These are phyloP conservation scores for Fusarium piperis DNA, from an alignment of 2,329 filamentous ascomycete species.

Conservation along the genomic window DNA sequence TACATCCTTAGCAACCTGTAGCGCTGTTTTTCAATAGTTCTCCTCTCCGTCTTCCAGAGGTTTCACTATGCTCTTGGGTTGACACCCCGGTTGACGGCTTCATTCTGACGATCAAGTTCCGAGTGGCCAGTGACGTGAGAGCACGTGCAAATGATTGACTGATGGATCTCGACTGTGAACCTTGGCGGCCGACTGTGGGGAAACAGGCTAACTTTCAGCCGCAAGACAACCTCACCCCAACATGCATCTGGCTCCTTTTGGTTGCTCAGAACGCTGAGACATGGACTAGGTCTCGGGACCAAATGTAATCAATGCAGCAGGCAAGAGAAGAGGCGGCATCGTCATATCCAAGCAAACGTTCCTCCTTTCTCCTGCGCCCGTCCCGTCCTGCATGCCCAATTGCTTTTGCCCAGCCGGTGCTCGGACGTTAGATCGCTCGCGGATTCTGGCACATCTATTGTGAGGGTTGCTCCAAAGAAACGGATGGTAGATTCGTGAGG, in stretches of 20 bases:
- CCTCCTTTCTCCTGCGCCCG: not conserved
- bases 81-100: too few relatives aligned
- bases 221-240: not conserved
- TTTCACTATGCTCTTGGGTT: too few relatives aligned
- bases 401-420: constrained; percentile 25
- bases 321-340: not conserved
- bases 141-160: not conserved
- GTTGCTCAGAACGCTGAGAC: not conserved
- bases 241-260: not conserved
- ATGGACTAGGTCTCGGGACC: not conserved
- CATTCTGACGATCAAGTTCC: not conserved
- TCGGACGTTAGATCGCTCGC: not conserved
- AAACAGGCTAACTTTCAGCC: not conserved
- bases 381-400: constrained; percentile 23
- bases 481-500: not conserved
- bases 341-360: not conserved
- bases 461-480: not conserved
- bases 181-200: not conserved
- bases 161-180: not conserved
- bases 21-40: not conserved
- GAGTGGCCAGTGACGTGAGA: not conserved
- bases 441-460: not conserved
- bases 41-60: too few relatives aligned
- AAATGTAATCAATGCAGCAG: not conserved
- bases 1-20: not conserved